Base-by-base conservation (phyloP, 2,329 filamentous ascomycete genomes). In the Cladophialophora bantiana region DNA sequence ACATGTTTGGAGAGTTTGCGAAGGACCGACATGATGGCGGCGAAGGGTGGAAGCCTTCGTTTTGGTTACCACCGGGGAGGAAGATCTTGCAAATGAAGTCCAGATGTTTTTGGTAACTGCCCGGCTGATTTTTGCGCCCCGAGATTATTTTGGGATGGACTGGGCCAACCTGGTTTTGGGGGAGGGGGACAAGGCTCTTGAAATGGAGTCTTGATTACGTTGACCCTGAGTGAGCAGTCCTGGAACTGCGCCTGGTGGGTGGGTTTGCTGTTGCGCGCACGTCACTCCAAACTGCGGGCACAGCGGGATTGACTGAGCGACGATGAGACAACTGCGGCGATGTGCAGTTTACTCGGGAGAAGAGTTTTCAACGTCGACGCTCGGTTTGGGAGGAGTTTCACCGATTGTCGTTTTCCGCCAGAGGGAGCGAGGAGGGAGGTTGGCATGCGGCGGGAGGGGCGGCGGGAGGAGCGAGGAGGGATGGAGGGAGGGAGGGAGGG, bases 1-100 rank as follows among this genome's bases (percentile, higher is more conserved):
- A 71, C 77, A 54, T 81, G 77, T 72, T 80, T 81, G 34, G 79
- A 78, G 10, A 83, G 71, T 45, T 70, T 71, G 20, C 62, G 57
- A 48, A 72, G 66, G 61, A 67, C 68, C 15, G 68, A 70, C 70
- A 71, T 71, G 52, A 20, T 66, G 56, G 59, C n/a, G 52, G 34
- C 50, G 32, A 42, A 32, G 13, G 10, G 31, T 3, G 36, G 35
- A 31, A 13, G 18, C 36, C 13, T 12, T 20, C 36, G 10, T 34
- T 38, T 34, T 32, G 34, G 10, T 4, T 31, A 15, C 9, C 32
- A 31, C 13, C 18, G 18, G 26, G 26, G 26, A 26, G 52, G 35
- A 26, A 4, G n/a, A 26, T 13, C 7, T 20, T 20, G 40, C 38
- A 18, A 26, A 40, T 35, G 40, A 18, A 59, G 40, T 59, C 34